These are phyloP conservation scores for Pythium monospermum DNA, from an alignment of 352 stramenopile genomes.

Conservation along the genomic window DNA sequence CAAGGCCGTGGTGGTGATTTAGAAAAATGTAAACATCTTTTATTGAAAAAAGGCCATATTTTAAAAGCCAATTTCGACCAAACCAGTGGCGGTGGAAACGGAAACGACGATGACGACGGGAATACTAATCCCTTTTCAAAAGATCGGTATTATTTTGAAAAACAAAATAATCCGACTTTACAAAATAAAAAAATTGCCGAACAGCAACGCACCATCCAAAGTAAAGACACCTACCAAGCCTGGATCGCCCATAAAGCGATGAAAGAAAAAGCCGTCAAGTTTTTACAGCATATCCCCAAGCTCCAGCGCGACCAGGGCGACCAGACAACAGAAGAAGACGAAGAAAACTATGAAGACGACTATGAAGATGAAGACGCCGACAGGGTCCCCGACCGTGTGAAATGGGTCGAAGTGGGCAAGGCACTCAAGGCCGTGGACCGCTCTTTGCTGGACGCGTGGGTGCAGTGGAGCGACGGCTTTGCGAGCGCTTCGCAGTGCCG, in stretches of 20 bases:
- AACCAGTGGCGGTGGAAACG: slow-evolving; percentile 2
- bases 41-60: slow-evolving; percentile 75
- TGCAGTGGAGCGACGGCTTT: slow-evolving; percentile 76
- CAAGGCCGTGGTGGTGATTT: slow-evolving; percentile 77
- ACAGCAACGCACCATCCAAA: slow-evolving; percentile 47
- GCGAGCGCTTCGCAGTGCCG: slow-evolving; percentile 42
- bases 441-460: slow-evolving; percentile 74
- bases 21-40: slow-evolving; percentile 68
- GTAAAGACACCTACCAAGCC: slow-evolving; percentile 62
- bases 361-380: slow-evolving; percentile 27
- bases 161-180: slow-evolving; percentile 47
- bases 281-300: slow-evolving; percentile 56
- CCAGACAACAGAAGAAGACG: slow-evolving; percentile 22
- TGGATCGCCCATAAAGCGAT: slow-evolving; percentile 81
- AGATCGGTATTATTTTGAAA: slow-evolving; percentile 72
- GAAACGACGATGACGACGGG: slow-evolving; percentile 30
- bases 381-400: slow-evolving; percentile 29
- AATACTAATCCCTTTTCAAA: slow-evolving; percentile 55
- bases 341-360: slow-evolving; percentile 24
- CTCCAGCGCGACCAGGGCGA: slow-evolving; percentile 25
- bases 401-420: slow-evolving; percentile 80
- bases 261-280: slow-evolving; percentile 70
- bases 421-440: slow-evolving; percentile 87
- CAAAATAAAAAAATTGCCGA: slow-evolving; percentile 45
- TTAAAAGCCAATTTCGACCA: slow-evolving; percentile 65